Evolutionary conservation across 352 stramenopile species (phyloP), one percentile per base, ranked within the genome.

Genomic region (Globisporangium abappressorium): DNA sequence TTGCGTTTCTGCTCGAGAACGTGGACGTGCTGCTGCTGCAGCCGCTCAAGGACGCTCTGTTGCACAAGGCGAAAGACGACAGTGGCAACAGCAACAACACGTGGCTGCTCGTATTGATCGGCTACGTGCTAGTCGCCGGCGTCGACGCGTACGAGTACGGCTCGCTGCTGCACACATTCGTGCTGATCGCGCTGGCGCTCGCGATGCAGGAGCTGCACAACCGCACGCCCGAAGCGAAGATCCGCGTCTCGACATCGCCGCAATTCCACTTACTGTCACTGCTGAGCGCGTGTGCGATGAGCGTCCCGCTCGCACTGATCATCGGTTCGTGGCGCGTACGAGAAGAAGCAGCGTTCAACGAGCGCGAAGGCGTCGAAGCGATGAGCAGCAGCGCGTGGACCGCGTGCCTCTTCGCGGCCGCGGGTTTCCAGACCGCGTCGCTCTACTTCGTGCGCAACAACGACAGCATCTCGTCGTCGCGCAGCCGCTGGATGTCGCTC

Each of bases 1-100:
- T 91, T 56, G 82, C 81, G 57, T 90, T 93, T 57, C 64, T 93
- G 59, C 60, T 93, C 43, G 81, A 90, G 65, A 74, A 84, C 71
- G 61, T 77, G 26, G 77, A 75, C 30, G 51, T 76, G 54, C 59
- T 86, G 59, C 64, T 93, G 67, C 67, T 90, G 33, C 74, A 75
- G 62, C 80, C 82, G 41, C 49, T 89, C 24, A 74, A 76, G 56
- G 57, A 75, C n/a, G 70, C 66, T 38, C 34, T 72, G 30, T 15
- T 47, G 26, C 38, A n/a, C 8, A 36, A 41, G 34, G 11, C 22
- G 11, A 68, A 57, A 18, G 20, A 4, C 30, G 11, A 49, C 5
- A 24, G 18, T 24, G 28, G 46, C 15, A 36, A 26, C 26, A 51
- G 8, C 53, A 46, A 58, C 53, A 67, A 65, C 55, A 70, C 70